phyloP scores from a whole-genome alignment of 2,329 filamentous ascomycete genomes.

The Xenosphaeropsis pyriputrescens region DNA sequence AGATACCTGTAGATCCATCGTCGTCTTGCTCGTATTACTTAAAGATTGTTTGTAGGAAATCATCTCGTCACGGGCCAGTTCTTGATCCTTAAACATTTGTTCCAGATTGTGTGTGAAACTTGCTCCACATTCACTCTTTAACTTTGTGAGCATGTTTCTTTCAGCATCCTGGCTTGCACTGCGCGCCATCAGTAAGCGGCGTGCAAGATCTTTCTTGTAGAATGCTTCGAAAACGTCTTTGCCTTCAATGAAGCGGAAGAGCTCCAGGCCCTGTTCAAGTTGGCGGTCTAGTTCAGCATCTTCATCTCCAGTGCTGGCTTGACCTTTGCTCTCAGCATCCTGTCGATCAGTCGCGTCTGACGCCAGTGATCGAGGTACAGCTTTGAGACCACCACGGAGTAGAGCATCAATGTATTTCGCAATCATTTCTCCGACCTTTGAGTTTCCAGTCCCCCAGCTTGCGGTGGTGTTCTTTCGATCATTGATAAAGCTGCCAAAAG shows the following conservation, averaged over 20 bases:
- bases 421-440: slow-evolving; percentile 96
- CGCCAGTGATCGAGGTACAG: slow-evolving; percentile 54
- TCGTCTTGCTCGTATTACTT: slow-evolving; percentile 34
- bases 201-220: slow-evolving; percentile 94
- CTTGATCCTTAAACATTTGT: slow-evolving; percentile 98
- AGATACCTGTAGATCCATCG: slow-evolving; percentile 68
- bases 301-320: slow-evolving; percentile 64
- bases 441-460: slow-evolving; percentile 63
- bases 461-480: slow-evolving; percentile 57
- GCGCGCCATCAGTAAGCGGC: slow-evolving; percentile 76
- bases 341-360: slow-evolving; percentile 44
- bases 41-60: slow-evolving; percentile 59
- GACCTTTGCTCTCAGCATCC: slow-evolving; percentile 43
- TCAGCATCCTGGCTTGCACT: slow-evolving; percentile 93
- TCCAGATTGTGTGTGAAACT: slow-evolving; percentile 95
- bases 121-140: slow-evolving; percentile 86
- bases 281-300: slow-evolving; percentile 86
- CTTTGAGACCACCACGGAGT: slow-evolving; percentile 75
- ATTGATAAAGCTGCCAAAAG: slow-evolving; percentile 87
- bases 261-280: slow-evolving; percentile 79
- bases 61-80: slow-evolving; percentile 88
- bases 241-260: slow-evolving; percentile 94
- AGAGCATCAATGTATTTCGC: slow-evolving; percentile 91
- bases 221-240: slow-evolving; percentile 98
- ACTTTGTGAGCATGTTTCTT: slow-evolving; percentile 81